Percentiles rank a stretch among this genome's conserved stretches.
Conservation (phyloP, 2,329 filamentous ascomycete species). For the Colletotrichum lini region DNA sequence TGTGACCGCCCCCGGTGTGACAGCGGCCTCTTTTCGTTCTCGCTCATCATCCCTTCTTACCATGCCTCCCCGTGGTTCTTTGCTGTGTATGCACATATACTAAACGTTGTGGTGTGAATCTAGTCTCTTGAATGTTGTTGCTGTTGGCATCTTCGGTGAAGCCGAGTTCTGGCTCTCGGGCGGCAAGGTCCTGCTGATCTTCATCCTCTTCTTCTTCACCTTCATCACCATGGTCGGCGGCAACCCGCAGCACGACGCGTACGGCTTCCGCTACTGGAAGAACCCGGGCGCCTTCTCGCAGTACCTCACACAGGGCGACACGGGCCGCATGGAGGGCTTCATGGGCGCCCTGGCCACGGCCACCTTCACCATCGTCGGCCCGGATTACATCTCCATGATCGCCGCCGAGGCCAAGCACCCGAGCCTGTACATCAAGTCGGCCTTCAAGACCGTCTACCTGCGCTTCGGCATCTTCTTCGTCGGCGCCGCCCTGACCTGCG, state of each 20-base stretch:
- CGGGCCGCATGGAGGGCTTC: conserved; percentile 81
- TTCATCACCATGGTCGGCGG: conserved; percentile 58
- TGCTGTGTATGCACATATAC: conserved; percentile 33
- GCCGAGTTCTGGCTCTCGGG: conserved; percentile 71
- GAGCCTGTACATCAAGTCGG: conserved; percentile 71
- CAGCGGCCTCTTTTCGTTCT: neutral
- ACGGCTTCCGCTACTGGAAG: conserved; percentile 44
- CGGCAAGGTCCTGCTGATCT: conserved; percentile 68
- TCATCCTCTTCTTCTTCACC: conserved; percentile 75
- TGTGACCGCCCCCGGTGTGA: conserved; percentile 27
- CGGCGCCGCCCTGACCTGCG: conserved; percentile 76
- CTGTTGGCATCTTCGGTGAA: conserved; percentile 63
- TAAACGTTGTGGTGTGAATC: conserved; percentile 37
- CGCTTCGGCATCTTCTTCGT: conserved; percentile 66
- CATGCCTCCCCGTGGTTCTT: neutral
- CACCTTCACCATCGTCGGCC: conserved; percentile 75
- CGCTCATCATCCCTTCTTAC: neutral
- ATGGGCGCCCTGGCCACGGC: conserved; percentile 77
- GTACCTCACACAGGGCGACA: conserved; percentile 58
- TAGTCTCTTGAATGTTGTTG: conserved; percentile 44
- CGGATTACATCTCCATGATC: conserved; percentile 76
- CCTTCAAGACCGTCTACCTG: conserved; percentile 73
- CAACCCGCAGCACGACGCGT: conserved; percentile 45
- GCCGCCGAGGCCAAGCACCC: conserved; percentile 77
- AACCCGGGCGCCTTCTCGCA: conserved; percentile 40